Base-by-base conservation (phyloP, 139 green algal genomes). In the Chlorella ohadii region DNA sequence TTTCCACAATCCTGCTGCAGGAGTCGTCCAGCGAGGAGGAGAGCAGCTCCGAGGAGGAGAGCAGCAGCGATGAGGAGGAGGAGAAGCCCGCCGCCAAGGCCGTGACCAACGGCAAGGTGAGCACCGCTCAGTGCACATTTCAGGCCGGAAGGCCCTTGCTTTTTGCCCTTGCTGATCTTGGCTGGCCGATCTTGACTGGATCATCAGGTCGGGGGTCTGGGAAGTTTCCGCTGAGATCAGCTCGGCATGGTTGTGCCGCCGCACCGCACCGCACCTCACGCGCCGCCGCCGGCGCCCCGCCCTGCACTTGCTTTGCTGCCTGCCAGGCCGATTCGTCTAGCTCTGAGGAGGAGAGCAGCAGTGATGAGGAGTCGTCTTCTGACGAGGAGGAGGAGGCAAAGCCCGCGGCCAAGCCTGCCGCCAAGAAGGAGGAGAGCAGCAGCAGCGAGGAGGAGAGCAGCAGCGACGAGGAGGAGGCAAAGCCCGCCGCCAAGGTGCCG, bases 1-100 rank as follows among this genome's bases (percentile, higher is more conserved):
- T 6, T 11, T 3, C 36, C 27, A 27, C 56, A 1, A 36, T 38
- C 23, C 7, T 27, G 7, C 23, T 47, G 79, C 28, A 77, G 31
- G 81, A 82, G 65, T 73, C 79, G 84, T 83, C 72, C 79, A 85
- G 79, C 78, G 79, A 86, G 57, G 83, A 86, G 68, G 86, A 88
- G 44, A 83, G 67, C 78, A 84, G 63, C 76, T 57, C 31, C 39
- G 64, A 82, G 34, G 71, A 82, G 71, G 36, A 65, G 61, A 73
- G 38, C 79, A 73, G 38, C 25, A 41, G 61, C n/a, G 79, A 88
- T 2, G 79, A 89, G 70, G 85, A 89, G 63, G 39, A 63, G n/a
- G 61, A 51, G 56, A 81, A 86, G 70, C 75, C 87, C 20, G 65
- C 67, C 2, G 80, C 84, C 44, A 72, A 71, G 65, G 79, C 74